These are phyloP conservation scores for Elsinoe fawcettii DNA, from an alignment of 2,329 filamentous ascomycete genomes.

Conservation along the genomic window DNA sequence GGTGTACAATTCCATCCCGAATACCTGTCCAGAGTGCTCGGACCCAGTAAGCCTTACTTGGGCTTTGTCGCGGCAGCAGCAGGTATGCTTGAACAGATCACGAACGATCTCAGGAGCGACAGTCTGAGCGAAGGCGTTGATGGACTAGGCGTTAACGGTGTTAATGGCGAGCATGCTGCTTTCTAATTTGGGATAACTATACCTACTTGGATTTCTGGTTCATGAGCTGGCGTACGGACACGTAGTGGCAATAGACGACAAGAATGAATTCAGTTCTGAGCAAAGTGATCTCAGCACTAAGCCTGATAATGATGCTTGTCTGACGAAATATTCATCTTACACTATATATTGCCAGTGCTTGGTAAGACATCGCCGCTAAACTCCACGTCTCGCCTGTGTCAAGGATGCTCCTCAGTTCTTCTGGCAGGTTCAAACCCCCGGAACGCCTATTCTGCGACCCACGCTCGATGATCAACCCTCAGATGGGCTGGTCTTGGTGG, in stretches of 20 bases:
- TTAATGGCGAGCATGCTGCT: constrained; percentile 15
- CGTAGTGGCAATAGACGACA: background rate
- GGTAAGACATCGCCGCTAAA: no score
- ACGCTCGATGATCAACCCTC: no score
- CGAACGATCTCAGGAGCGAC: constrained; percentile 19
- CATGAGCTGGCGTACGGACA: background rate
- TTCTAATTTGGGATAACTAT: constrained; percentile 15
- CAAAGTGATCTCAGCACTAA: no score
- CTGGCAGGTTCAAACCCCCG: no score
- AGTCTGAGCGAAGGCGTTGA: constrained; percentile 8
- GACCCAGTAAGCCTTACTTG: constrained; percentile 67
- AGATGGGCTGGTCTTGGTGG: no score
- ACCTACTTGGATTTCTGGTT: background rate
- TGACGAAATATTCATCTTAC: no score
- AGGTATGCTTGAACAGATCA: constrained; percentile 52
- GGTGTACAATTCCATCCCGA: constrained; percentile 87
- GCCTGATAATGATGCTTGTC: no score
- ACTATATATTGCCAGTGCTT: no score
- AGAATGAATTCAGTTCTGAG: no score
- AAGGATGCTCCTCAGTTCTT: no score
- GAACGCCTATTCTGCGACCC: no score
- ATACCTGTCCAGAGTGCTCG: constrained; percentile 67
- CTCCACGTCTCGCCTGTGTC: no score
- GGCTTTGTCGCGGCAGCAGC: constrained; percentile 76
- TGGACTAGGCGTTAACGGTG: constrained; percentile 12